Evolutionary conservation across 2,329 filamentous ascomycete genomes (phyloP).

Genomic region (Stemphylium vesicarium): DNA sequence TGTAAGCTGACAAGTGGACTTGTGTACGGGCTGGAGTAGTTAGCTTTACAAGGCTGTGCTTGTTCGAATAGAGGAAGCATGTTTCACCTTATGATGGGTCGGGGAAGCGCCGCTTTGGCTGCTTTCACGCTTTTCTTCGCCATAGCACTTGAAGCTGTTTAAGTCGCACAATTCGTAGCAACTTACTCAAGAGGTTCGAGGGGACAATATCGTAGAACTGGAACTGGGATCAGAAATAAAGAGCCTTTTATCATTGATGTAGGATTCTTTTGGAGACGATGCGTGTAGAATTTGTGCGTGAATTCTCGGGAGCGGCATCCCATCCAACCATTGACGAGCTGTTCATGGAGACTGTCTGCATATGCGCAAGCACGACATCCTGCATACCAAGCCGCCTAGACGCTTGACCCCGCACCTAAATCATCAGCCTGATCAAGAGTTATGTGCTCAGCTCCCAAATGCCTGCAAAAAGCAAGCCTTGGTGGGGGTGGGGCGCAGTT

Average conservation of each 20-base stretch:
- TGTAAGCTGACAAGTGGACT: conserved; percentile 1
- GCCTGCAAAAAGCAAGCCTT: neutral
- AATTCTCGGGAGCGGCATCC: neutral
- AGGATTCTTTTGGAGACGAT: neutral
- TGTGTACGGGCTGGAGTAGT: neutral
- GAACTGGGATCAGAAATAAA: neutral
- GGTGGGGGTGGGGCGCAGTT: neutral
- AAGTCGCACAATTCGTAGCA: neutral
- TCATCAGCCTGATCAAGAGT: neutral
- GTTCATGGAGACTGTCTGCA: conserved; percentile 1
- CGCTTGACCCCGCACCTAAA: conserved; percentile 5
- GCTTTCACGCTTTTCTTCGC: neutral
- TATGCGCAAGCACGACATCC: conserved; percentile 7
- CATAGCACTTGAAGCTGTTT: neutral
- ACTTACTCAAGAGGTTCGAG: neutral
- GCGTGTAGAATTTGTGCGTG: neutral
- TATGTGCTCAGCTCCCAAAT: neutral
- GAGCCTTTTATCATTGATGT: neutral
- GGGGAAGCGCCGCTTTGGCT: neutral
- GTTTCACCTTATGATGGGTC: neutral
- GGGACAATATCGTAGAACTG: neutral
- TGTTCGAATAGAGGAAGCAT: neutral
- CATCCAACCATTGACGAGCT: neutral
- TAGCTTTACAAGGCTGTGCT: neutral
- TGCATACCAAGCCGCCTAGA: conserved; percentile 2